phyloP scores from a whole-genome alignment of 805 yeast genomes.

The baker's yeast (Saccharomyces cerevisiae) region DNA sequence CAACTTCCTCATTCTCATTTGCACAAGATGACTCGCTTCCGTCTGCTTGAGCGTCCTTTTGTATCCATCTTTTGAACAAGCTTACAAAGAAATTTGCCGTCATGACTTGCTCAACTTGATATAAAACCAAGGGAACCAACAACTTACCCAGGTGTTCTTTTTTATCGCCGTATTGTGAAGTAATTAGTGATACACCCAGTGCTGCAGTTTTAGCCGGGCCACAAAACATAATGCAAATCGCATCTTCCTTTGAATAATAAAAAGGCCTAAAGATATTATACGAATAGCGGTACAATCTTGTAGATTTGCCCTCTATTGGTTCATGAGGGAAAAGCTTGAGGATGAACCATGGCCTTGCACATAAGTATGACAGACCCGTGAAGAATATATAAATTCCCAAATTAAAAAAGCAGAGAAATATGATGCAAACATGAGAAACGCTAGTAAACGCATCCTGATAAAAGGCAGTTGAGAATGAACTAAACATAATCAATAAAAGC shows the following conservation, averaged over 20 bases:
- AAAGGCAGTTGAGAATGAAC: slow-evolving; percentile 81
- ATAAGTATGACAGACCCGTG: slow-evolving; percentile 51
- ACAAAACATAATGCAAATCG: slow-evolving; percentile 74
- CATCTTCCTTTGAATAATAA: slow-evolving; percentile 60
- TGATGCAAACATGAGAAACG: slow-evolving; percentile 59
- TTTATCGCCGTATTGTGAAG: slow-evolving; percentile 66
- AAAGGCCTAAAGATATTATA: slow-evolving; percentile 46
- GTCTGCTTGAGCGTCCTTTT: slow-evolving; percentile 18
- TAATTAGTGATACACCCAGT: slow-evolving; percentile 73
- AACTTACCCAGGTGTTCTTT: slow-evolving; percentile 58
- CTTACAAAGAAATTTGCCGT: slow-evolving; percentile 67
- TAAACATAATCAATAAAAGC: slow-evolving; percentile 68
- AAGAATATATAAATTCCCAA: slow-evolving; percentile 71
- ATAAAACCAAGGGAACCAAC: slow-evolving; percentile 74
- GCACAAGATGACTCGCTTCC: slow-evolving; percentile 1
- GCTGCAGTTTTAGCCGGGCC: slow-evolving; percentile 95
- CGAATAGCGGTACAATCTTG: slow-evolving; percentile 38
- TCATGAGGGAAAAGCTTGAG: slow-evolving; percentile 35
- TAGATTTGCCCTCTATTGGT: slow-evolving; percentile 39
- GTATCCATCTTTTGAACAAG: slow-evolving; percentile 60
- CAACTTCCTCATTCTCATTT: slow-evolving; percentile 6
- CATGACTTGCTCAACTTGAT: slow-evolving; percentile 81
- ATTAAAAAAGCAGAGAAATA: slow-evolving; percentile 76
- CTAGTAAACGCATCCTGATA: slow-evolving; percentile 69
- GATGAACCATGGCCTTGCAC: slow-evolving; percentile 55